Base-by-base conservation (phyloP, 768 basidiomycete species). In the Leccinum ochraceum region DNA sequence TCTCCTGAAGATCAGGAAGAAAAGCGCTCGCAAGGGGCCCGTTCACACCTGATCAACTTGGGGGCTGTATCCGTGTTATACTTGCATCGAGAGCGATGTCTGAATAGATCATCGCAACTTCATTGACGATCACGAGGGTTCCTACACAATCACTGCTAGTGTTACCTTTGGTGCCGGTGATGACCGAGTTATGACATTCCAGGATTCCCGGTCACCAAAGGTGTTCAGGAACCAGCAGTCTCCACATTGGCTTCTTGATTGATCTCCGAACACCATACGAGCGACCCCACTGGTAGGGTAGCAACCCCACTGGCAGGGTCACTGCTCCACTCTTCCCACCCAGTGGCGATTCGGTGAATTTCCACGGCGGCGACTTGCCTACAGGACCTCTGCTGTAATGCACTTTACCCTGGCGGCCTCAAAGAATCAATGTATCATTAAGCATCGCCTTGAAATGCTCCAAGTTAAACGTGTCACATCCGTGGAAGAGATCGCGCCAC, bases 381-480 rank as follows among this genome's bases (percentile, higher is more conserved):
- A 20, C 42, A 20, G 10, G 42, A 42, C 17, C 17, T 39, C n/a
- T 44, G 39, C 39, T 42, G 39, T 67, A 49, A 22, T 16, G 48
- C 10, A 22, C 24, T 9, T 13, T 20, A 24, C 39, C 39, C 39
- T 17, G 10, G 22, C 13, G 46, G 48, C 22, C 46, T 14, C 39
- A 17, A 17, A 17, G 39, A 39, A 22, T 22, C 13, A 13, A 17
- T 17, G 4, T n/a, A 48, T 48, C 46, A 2, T 48, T 5, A 46
- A 46, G 37, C 16, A 48, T n/a, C n/a, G 50, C 30, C 14, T 6
- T 22, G n/a, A 22, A 24, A 69, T 60, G 63, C n/a, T 49, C 22
- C 34, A 34, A 34, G 34, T 34, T 24, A 1, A 62, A 52, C n/a
- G 8, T 16, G 49, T 56, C 56, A 10, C 55, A 10, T 63, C 59